Percentiles rank a stretch among this genome's conserved stretches.
phyloP scores from a whole-genome alignment of 2,329 filamentous ascomycete genomes.

The Conoideocrella luteorostrata region DNA sequence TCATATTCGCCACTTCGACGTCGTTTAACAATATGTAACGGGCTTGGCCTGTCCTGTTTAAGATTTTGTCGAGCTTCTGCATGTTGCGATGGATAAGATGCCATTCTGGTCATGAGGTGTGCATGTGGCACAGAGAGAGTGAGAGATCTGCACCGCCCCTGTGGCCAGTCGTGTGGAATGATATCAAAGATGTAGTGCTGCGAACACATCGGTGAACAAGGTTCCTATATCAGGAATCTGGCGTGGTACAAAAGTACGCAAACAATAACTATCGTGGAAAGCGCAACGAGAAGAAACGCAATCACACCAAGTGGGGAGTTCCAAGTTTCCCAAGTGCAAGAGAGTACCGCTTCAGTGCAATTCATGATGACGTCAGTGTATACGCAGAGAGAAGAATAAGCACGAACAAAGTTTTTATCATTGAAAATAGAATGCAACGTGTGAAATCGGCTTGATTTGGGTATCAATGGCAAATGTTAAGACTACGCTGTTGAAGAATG shows the following conservation, averaged over 20 bases:
- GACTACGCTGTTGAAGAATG: neutral
- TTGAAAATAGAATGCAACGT: neutral
- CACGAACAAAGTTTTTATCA: no score
- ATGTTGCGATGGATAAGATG: slow-evolving; percentile 15
- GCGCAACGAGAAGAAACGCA: slow-evolving; percentile 2
- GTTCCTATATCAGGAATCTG: neutral
- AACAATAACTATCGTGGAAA: slow-evolving; percentile 1
- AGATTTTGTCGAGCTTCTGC: neutral
- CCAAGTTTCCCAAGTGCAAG: neutral
- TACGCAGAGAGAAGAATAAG: neutral
- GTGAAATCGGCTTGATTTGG: neutral
- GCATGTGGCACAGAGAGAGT: no score
- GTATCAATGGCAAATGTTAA: slow-evolving; percentile 7
- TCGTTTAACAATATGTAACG: slow-evolving; percentile 45
- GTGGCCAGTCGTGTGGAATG: no score
- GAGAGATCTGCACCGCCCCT: no score
- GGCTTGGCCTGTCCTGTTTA: slow-evolving; percentile 30
- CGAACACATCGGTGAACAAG: no score
- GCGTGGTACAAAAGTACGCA: neutral
- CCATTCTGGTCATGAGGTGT: slow-evolving; percentile 24
- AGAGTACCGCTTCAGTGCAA: neutral
- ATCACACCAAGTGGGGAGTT: neutral
- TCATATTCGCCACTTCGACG: neutral
- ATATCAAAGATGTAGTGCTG: no score
- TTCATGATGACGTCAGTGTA: neutral